These are phyloP conservation scores for Cutaneotrichosporon sp. DNA, from an alignment of 1,284 basidiomycete species.

Conservation along the genomic window DNA sequence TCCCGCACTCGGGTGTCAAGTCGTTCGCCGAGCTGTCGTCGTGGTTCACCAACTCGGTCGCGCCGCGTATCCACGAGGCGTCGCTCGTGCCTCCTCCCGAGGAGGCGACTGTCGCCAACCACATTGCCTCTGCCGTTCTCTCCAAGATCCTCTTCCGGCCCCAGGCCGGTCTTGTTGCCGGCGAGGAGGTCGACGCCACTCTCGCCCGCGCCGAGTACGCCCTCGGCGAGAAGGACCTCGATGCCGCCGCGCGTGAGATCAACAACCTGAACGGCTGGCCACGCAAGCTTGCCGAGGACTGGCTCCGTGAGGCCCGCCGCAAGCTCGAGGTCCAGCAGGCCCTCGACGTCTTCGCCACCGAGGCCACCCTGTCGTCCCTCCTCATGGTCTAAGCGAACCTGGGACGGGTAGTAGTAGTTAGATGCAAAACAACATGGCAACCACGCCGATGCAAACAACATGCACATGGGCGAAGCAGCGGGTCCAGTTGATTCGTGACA, in stretches of 20 bases:
- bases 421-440: constrained; percentile 4
- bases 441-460: not conserved
- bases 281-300: constrained; percentile 75
- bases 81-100: constrained; percentile 70
- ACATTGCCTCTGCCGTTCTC: constrained; percentile 73
- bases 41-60: constrained; percentile 83
- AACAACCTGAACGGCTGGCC: constrained; percentile 86
- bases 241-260: constrained; percentile 81
- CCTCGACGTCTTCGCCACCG: constrained; percentile 79
- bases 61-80: constrained; percentile 76
- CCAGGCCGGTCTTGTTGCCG: constrained; percentile 62
- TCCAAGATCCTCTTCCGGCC: constrained; percentile 73
- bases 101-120: constrained; percentile 79
- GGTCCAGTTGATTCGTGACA: too few relatives aligned
- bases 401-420: constrained; percentile 1
- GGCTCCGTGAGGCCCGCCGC: constrained; percentile 83
- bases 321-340: constrained; percentile 91
- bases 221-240: constrained; percentile 86
- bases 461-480: not conserved
- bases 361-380: constrained; percentile 60
- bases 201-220: constrained; percentile 85
- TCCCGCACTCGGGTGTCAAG: constrained; percentile 80
- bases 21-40: constrained; percentile 79
- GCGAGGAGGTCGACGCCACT: constrained; percentile 78
- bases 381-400: constrained; percentile 46